Base-by-base conservation (phyloP, 345 rosid genomes). In the Melaleuca alternifolia region DNA sequence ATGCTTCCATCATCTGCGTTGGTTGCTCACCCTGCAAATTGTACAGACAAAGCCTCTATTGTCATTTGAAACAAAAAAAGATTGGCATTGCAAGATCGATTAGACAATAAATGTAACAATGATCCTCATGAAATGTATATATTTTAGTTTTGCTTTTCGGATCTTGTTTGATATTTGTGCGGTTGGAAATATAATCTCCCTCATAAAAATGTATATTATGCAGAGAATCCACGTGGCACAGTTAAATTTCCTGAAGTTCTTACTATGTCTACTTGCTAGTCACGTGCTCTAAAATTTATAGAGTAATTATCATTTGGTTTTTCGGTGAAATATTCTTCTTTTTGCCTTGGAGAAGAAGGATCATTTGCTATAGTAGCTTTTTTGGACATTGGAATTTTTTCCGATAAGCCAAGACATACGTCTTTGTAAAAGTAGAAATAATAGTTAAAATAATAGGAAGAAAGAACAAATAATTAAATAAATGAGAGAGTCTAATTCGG, bases 321-420 rank as follows among this genome's bases (percentile, higher is more conserved):
- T 28, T 28, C 16, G 12, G 41, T 41, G 4, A 41, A 41, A 41
- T 41, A 2, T 41, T 41, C 41, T 41, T 2, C 41, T 41, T 4
- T 41, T 41, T 41, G 2, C 41, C 41, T 41, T 4, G 4, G 4
- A 41, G 84, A 89, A 23, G 37, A 85, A 4, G 54, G 54, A 54
- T 48, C 86, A 1, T 52, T 84, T 56, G 87, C 57, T 48, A 88
- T 89, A 52, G 54, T 52, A 20, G 54, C 54, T 15, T 16, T 7
- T 20, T 59, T 0, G 28, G 0, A 61, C 10, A 13, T 1, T 5
- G 3, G 10, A 28, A 3, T 28, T 61, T 28, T 28, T 61, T 7
- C 37, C 1, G 4, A 6, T 28, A 61, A 28, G 2, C 15, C 75
- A 61, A 28, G 41, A n/a, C 3, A 2, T 6, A 1, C 20, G 0